Base-by-base conservation (phyloP, 306 rosid species). In the Astragalus membranaceus region DNA sequence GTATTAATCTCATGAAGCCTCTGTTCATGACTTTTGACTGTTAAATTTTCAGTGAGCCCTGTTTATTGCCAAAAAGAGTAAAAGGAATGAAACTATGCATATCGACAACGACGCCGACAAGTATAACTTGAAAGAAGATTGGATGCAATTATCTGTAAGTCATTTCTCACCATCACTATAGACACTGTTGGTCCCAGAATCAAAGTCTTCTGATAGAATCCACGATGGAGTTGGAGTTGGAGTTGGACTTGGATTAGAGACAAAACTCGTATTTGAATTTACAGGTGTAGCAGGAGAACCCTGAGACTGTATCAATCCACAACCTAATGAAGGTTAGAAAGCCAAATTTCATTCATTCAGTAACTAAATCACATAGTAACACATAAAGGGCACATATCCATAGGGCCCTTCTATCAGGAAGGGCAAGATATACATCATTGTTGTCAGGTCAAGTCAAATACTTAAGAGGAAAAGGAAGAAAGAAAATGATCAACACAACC, bases 1-100 rank as follows among this genome's bases (percentile, higher is more conserved):
- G 99, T 91, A 73, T 95, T 95, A 73, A 95, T 79, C 82, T 95
- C 99, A 76, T 78, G 92, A 70, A 93, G 96, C 80, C 74, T 81
- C 74, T 77, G 75, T 55, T 90, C 89, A 74, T 81, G 84, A 79
- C 61, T 83, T 67, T 72, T 71, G 74, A 70, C 84, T 15, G 83
- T 83, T 76, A 69, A 57, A 76, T 59, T 75, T 29, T 60, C 86
- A 70, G 75, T 69, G 37, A 80, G 75, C 53, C 69, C 98, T 85
- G 91, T 75, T 67, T 78, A 54, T 55, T 62, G 67, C 76, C 75
- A 78, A 73, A 72, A 20, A 70, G 32, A 73, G 2, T 65, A 43
- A 52, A 46, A 55, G 49, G 54, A 12, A 72, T 79, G 69, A 86
- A 81, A 23, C 67, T 39, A 72, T 10, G 67, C 9, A 64, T n/a